Conservation (phyloP, 208 protist species). For the Jaenimonas drosophilae region DNA sequence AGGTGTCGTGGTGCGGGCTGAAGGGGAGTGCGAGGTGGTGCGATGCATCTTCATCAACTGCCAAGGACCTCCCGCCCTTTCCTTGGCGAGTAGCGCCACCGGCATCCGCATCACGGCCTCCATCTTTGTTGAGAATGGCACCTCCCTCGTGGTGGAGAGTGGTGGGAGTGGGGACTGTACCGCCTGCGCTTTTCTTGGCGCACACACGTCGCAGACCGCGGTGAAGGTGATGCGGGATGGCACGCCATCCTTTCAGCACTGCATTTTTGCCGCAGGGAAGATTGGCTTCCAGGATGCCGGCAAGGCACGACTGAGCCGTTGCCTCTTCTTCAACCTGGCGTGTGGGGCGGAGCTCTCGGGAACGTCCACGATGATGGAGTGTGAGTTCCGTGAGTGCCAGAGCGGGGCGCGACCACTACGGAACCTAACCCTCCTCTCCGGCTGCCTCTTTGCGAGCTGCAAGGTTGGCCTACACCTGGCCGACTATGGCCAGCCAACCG, state of each 20-base stretch:
- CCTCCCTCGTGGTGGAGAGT: constrained; percentile 7
- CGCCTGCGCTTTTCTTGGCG: constrained; percentile 14
- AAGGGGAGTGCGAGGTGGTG: background rate
- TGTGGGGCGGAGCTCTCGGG: constrained; percentile 6
- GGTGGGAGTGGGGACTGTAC: constrained; percentile 8
- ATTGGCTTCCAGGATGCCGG: constrained; percentile 7
- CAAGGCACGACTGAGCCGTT: constrained; percentile 7
- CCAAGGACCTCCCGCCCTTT: constrained; percentile 1
- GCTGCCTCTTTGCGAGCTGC: constrained; percentile 16
- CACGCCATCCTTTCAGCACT: constrained; percentile 14
- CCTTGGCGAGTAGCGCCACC: background rate
- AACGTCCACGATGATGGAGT: constrained; percentile 10
- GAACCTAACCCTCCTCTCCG: constrained; percentile 6
- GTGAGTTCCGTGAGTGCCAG: constrained; percentile 16
- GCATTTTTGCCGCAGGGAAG: constrained; percentile 11
- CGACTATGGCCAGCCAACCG: constrained; percentile 6
- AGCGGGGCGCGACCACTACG: constrained; percentile 7
- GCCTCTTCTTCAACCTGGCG: constrained; percentile 14
- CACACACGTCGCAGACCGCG: constrained; percentile 5
- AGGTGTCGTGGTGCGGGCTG: constrained; percentile 13
- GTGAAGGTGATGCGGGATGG: constrained; percentile 3
- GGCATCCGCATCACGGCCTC: constrained; percentile 5
- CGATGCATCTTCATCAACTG: constrained; percentile 10
- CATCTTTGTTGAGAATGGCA: constrained; percentile 14
- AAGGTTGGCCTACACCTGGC: constrained; percentile 17